phyloP scores from a whole-genome alignment of 2,329 filamentous ascomycete species.

The Penicillium sp. region DNA sequence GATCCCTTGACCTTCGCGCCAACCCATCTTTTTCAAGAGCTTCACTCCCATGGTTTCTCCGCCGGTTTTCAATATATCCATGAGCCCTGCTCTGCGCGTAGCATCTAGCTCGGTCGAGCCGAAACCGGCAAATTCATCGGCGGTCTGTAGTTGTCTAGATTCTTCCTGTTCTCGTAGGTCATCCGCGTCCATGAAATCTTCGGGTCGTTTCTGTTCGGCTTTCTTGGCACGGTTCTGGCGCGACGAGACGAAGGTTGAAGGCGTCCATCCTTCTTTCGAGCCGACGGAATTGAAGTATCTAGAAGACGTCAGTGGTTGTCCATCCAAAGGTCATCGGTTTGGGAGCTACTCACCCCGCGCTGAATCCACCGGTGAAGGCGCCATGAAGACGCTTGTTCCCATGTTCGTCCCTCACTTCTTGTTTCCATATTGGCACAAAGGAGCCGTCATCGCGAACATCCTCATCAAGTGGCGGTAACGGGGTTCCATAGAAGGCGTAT shows the following conservation, averaged over 20 bases:
- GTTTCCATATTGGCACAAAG: conserved; percentile 94
- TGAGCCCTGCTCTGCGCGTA: conserved; percentile 48
- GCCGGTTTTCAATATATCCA: conserved; percentile 61
- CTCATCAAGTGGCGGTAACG: conserved; percentile 67
- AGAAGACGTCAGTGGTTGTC: conserved; percentile 17
- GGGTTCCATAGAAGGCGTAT: conserved; percentile 73
- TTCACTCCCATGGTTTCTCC: conserved; percentile 82
- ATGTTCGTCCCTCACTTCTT: conserved; percentile 87
- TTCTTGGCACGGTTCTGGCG: conserved; percentile 61
- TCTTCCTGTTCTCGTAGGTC: conserved; percentile 82
- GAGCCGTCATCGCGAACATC: conserved; percentile 78
- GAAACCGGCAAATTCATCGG: conserved; percentile 64
- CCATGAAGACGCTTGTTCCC: conserved; percentile 86
- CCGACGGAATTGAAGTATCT: conserved; percentile 97
- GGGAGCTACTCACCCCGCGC: conserved; percentile 65
- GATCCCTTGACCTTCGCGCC: conserved; percentile 87
- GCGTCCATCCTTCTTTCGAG: conserved; percentile 96
- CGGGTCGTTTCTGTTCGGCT: conserved; percentile 52
- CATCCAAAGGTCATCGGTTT: neutral
- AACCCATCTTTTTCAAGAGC: conserved; percentile 84
- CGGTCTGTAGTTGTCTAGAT: conserved; percentile 63
- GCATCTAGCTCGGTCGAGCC: conserved; percentile 56
- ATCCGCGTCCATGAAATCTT: conserved; percentile 98
- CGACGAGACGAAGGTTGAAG: conserved; percentile 83
- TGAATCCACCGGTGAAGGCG: conserved; percentile 92